Evolutionary conservation across 2,329 filamentous ascomycete genomes (phyloP).

Genomic region (Ambrosiella beaveri): DNA sequence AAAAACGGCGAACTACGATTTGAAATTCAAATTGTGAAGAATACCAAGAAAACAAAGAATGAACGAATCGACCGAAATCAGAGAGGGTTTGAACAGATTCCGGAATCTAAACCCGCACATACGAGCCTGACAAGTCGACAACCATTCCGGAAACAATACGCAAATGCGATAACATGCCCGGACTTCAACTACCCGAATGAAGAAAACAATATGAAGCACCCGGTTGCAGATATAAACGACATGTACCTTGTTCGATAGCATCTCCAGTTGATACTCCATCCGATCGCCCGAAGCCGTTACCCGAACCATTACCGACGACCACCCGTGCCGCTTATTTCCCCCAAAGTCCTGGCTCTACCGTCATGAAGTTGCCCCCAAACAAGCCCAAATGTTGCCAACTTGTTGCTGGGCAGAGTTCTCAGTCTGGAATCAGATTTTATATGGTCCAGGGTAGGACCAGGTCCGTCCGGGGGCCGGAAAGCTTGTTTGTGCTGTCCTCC

Average conservation of each 20-base stretch:
- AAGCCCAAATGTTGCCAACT: neutral
- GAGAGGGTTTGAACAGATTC: too few species aligned
- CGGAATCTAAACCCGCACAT: too few species aligned
- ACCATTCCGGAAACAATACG: too few species aligned
- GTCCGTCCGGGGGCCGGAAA: too few species aligned
- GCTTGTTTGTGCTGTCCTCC: too few species aligned
- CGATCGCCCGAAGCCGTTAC: slow-evolving; percentile 1
- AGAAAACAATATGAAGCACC: too few species aligned
- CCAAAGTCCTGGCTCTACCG: neutral
- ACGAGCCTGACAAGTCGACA: too few species aligned
- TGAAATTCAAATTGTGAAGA: neutral
- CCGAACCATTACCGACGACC: slow-evolving; percentile 1
- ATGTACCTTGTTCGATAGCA: neutral
- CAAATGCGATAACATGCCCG: too few species aligned
- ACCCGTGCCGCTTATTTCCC: neutral
- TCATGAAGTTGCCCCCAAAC: neutral
- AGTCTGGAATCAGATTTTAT: too few species aligned
- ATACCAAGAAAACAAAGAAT: neutral
- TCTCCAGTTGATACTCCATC: neutral
- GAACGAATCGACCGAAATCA: neutral
- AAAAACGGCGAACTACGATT: neutral
- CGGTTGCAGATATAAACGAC: neutral
- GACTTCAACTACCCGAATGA: too few species aligned
- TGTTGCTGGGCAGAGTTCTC: too few species aligned
- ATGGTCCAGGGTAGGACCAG: too few species aligned